These are phyloP conservation scores for Sporisorium sorghi DNA, from an alignment of 1,284 basidiomycete species.

Conservation along the genomic window DNA sequence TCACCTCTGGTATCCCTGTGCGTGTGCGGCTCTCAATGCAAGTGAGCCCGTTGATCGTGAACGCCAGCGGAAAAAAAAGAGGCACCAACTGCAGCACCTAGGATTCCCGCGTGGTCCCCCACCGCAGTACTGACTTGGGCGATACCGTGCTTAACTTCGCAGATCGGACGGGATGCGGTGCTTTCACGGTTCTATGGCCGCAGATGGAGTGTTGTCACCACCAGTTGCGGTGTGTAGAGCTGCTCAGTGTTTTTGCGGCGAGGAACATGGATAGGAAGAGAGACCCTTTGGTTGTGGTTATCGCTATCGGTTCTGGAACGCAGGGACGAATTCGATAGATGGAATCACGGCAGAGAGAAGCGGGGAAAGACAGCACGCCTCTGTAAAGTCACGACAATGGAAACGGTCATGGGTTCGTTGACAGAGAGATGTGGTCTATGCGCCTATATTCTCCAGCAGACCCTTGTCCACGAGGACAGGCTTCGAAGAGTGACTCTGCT, in stretches of 20 bases:
- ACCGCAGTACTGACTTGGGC: constrained; percentile 85
- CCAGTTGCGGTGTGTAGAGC: too few relatives aligned
- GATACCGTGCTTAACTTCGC: constrained; percentile 82
- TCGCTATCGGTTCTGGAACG: constrained; percentile 1
- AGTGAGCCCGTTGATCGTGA: too few relatives aligned
- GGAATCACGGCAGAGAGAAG: background rate
- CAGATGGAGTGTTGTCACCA: constrained; percentile 71
- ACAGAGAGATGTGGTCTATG: too few relatives aligned
- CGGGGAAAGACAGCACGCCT: background rate
- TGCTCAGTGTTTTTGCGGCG: too few relatives aligned
- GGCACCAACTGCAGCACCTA: constrained; percentile 76
- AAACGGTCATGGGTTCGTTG: constrained; percentile 5
- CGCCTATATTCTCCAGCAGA: too few relatives aligned
- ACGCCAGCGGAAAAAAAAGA: background rate
- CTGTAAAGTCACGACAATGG: background rate
- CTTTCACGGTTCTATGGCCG: constrained; percentile 82
- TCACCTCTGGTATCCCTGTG: too few relatives aligned
- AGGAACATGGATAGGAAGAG: too few relatives aligned
- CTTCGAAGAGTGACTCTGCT: too few relatives aligned
- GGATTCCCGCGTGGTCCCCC: constrained; percentile 85
- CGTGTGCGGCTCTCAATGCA: too few relatives aligned
- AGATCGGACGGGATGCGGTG: constrained; percentile 84
- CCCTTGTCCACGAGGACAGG: background rate
- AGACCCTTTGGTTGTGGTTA: too few relatives aligned
- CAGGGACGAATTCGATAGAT: background rate